Evolutionary conservation across 352 stramenopile genomes (phyloP), one percentile per base, ranked within the genome.

Genomic region (Globisporangium takayamanum): DNA sequence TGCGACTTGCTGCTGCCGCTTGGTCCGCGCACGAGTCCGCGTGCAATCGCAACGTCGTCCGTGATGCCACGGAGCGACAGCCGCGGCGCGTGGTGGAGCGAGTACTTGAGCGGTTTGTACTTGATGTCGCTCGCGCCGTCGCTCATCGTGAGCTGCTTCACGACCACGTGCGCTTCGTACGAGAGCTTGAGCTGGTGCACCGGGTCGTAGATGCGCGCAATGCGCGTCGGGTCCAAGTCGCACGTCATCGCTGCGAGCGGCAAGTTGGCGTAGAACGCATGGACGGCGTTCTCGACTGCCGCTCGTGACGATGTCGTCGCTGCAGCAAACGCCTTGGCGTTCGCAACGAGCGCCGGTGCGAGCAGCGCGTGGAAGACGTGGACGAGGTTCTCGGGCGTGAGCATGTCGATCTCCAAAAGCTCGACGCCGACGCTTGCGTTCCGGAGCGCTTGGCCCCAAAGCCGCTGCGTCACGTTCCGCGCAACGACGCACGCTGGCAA

Each of bases 401-500:
- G 53, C 47, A 63, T 66, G 51, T 85, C 66, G 8, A 78, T 50
- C 39, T 87, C 80, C 22, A 89, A 54, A 6, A 57, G 88, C 55
- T 84, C 74, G 11, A 95, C 86, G n/a, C 91, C 93, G 2, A 97
- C 89, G 33, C 87, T 89, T 41, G 80, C 74, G 0, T 77, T 78
- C 41, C 87, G 57, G 0, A 97, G 84, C 22, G 92, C 89, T 53
- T 89, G 78, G 3, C 89, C 91, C 94, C 94, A 98, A 64, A 98
- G 97, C 33, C 78, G 86, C 66, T 98, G 94, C 63, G 98, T 92
- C 22, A 88, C 91, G 66, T 98, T 98, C 56, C 98, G 98, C 6
- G 94, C 93, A 55, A 94, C 93, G 16, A 98, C 89, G 56, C 97
- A 92, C 7, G 91, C 98, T 1, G 94, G 93, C 52, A 97, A 92